Evolutionary conservation across 208 protist genomes (phyloP).

Genomic region (Crithidia bombi): DNA sequence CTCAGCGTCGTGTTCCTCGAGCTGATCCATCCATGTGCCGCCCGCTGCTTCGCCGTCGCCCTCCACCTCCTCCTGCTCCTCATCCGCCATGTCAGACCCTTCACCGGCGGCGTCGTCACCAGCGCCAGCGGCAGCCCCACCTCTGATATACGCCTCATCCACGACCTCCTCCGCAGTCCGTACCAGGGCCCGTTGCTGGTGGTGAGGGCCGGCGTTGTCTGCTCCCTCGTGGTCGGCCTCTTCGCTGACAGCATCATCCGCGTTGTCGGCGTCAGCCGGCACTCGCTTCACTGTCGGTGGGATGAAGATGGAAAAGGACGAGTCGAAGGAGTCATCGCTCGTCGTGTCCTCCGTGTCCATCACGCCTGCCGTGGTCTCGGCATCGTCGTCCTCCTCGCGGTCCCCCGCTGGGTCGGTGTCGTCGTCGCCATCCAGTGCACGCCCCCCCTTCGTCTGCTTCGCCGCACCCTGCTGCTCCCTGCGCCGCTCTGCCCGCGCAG

Average conservation of each 20-base stretch:
- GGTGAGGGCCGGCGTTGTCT: background rate
- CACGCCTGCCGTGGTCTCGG: background rate
- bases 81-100: slow-evolving; percentile 40
- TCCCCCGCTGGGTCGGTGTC: slow-evolving; percentile 21
- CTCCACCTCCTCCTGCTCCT: slow-evolving; percentile 52
- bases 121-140: slow-evolving; percentile 40
- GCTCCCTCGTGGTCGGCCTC: background rate
- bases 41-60: slow-evolving; percentile 14
- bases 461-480: slow-evolving; percentile 5
- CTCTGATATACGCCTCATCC: slow-evolving; percentile 44
- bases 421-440: background rate
- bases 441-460: slow-evolving; percentile 18
- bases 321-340: background rate
- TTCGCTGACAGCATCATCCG: slow-evolving; percentile 28
- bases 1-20: slow-evolving; percentile 27
- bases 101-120: slow-evolving; percentile 18
- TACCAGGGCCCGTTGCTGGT: background rate
- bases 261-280: slow-evolving; percentile 10
- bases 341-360: background rate
- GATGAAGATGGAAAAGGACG: slow-evolving; percentile 20
- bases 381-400: slow-evolving; percentile 26
- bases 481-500: slow-evolving; percentile 36
- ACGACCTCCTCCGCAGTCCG: slow-evolving; percentile 24
- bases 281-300: slow-evolving; percentile 18
- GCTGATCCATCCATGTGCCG: slow-evolving; percentile 17